Base-by-base conservation (phyloP, 1,284 basidiomycete genomes). In the Pseudozyma thailandica region DNA sequence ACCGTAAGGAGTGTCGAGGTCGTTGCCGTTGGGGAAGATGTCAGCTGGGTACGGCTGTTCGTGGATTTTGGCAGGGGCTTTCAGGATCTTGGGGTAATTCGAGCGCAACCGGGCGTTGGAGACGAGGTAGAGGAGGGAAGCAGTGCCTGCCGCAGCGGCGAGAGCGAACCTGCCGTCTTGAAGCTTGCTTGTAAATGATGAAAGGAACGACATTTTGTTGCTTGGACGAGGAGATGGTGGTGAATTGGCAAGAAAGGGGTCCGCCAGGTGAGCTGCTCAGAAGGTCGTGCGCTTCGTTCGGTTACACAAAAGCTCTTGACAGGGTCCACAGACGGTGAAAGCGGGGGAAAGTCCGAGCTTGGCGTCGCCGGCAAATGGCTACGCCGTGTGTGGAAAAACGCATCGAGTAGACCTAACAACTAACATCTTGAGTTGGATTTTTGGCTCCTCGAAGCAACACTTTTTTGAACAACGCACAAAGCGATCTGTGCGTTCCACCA, bases 1-100 rank as follows among this genome's bases (percentile, higher is more conserved):
- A 15, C 68, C 68, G 37, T 65, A 72, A 12, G 68, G 68, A 2
- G 68, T 72, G 16, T 54, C 37, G 39, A 72, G 62, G 35, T 72
- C 68, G 12, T 21, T 4, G 1, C 62, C 68, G 41, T 62, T 62
- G 26, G 68, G 68, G 9, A 65, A 58, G 39, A 72, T 39, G 50
- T 72, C 57, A 47, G 53, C 58, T 13, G 68, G 68, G 27, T 72
- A 72, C 1, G 68, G 68, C 18, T 31, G 62, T 3, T 57, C 53
- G 30, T 57, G 46, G 48, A 45, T 61, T 47, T 65, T 72, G 46
- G 52, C 53, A 25, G 68, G 68, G 9, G 68, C 62, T 45, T 55
- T 56, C 56, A 72, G 58, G 18, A 72, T 31, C 35, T 65, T 72
- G 31, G 68, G 68, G 25, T 61, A 61, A 44, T 50, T 72, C 43